These are phyloP conservation scores for Amniculicola lignicola DNA, from an alignment of 495 filamentous ascomycete species.

Conservation along the genomic window DNA sequence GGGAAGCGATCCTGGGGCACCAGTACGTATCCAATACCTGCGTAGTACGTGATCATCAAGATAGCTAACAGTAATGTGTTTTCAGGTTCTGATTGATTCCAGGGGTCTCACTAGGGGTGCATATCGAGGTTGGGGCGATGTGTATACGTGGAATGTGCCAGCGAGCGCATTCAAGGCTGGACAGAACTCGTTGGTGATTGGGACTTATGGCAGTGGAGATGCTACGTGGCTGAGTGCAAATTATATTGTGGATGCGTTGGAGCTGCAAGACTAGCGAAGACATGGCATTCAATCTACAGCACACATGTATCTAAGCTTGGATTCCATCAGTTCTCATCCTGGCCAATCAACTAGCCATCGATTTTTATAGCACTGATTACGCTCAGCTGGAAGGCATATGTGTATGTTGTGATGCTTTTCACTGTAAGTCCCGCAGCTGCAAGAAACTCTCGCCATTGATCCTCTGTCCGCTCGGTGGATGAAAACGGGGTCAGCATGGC, in stretches of 20 bases:
- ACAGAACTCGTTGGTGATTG: constrained; percentile 16
- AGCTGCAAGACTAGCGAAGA: constrained; percentile 18
- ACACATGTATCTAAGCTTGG: too few species aligned
- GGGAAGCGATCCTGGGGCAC: constrained; percentile 25
- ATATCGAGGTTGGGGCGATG: constrained; percentile 22
- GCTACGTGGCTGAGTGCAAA: constrained; percentile 27
- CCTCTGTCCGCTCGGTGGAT: constrained; percentile 4
- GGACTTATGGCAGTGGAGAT: constrained; percentile 21
- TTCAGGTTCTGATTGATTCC: constrained; percentile 23
- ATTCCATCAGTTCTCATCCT: too few species aligned
- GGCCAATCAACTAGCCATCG: too few species aligned
- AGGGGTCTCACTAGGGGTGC: constrained; percentile 21
- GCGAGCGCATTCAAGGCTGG: constrained; percentile 18
- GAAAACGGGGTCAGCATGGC: constrained; percentile 6
- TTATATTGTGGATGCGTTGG: constrained; percentile 26
- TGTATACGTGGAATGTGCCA: constrained; percentile 24
- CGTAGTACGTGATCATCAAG: background rate
- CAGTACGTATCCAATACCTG: constrained; percentile 4
- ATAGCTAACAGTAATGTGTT: background rate
- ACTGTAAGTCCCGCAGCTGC: background rate
- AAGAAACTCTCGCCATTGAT: background rate
- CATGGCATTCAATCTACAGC: too few species aligned
- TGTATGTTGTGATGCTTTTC: too few species aligned
- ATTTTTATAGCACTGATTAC: too few species aligned
- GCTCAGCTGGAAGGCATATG: too few species aligned